These are phyloP conservation scores for Cardamine occulta DNA, from an alignment of 345 rosid species.

Conservation along the genomic window DNA sequence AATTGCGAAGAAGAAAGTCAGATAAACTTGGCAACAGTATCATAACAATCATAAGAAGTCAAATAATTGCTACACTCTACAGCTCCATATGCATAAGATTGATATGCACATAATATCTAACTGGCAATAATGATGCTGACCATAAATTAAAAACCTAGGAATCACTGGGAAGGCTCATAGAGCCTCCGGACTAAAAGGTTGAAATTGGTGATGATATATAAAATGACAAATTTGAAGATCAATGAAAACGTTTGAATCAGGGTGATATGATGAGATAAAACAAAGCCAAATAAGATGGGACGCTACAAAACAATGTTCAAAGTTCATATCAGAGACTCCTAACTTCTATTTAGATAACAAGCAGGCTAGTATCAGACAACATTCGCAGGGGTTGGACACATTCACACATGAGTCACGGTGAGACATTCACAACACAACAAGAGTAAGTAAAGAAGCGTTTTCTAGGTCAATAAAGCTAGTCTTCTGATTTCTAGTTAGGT, in stretches of 20 bases:
- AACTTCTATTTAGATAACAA: slow-evolving; percentile 4
- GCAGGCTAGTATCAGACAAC: background rate
- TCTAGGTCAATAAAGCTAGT: too few species aligned
- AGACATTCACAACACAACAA: slow-evolving; percentile 1
- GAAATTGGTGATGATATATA: too few species aligned
- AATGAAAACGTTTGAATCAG: slow-evolving; percentile 6
- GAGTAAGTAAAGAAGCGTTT: background rate
- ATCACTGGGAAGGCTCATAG: background rate
- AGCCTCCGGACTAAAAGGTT: background rate
- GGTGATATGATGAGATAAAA: slow-evolving; percentile 2
- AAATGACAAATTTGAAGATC: too few species aligned
- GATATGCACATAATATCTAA: background rate
- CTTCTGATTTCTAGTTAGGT: too few species aligned
- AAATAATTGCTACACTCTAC: background rate
- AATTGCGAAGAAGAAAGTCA: too few species aligned
- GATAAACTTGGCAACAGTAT: background rate
- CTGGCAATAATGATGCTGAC: background rate
- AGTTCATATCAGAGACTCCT: background rate
- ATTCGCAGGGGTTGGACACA: background rate
- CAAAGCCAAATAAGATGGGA: background rate
- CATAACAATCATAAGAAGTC: background rate
- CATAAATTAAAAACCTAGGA: background rate
- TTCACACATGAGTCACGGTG: background rate
- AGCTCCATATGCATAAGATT: background rate
- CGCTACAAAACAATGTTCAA: background rate